Conservation (phyloP, 1,139 yeast species). For the Spathaspora sp. region DNA sequence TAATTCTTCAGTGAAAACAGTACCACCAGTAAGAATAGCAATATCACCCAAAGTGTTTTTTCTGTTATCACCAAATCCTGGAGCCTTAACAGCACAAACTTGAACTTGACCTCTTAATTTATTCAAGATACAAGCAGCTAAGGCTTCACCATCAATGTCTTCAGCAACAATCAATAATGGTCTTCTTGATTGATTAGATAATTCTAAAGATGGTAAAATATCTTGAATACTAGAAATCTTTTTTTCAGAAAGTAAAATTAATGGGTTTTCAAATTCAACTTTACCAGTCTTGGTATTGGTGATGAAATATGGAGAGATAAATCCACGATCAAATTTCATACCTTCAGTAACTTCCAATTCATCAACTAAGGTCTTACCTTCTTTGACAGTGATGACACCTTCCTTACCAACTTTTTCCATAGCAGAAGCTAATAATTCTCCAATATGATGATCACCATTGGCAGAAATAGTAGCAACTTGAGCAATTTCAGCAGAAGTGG, state of each 20-base stretch:
- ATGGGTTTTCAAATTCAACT: constrained; percentile 96
- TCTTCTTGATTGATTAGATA: constrained; percentile 92
- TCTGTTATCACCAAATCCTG: constrained; percentile 99
- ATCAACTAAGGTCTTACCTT: constrained; percentile 95
- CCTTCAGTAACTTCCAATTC: constrained; percentile 98
- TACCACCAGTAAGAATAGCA: constrained; percentile 96
- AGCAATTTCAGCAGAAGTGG: constrained; percentile 95
- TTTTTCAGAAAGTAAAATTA: constrained; percentile 87
- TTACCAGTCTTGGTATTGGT: constrained; percentile 96
- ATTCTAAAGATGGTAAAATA: constrained; percentile 89
- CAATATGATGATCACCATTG: constrained; percentile 94
- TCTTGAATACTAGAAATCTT: constrained; percentile 92
- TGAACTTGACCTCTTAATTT: constrained; percentile 99
- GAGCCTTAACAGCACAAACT: constrained; percentile 98
- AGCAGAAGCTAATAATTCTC: constrained; percentile 90
- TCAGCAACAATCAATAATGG: constrained; percentile 95
- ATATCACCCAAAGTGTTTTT: constrained; percentile 97
- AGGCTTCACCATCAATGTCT: constrained; percentile 97
- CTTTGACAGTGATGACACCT: constrained; percentile 97
- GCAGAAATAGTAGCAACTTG: constrained; percentile 99
- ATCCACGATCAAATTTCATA: constrained; percentile 99
- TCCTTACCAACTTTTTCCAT: constrained; percentile 99
- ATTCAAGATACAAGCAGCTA: constrained; percentile 98
- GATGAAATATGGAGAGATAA: constrained; percentile 96
- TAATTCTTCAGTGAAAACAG: constrained; percentile 97